Conservation (phyloP, 1,284 basidiomycete species). For the Cutaneotrichosporon sp. region DNA sequence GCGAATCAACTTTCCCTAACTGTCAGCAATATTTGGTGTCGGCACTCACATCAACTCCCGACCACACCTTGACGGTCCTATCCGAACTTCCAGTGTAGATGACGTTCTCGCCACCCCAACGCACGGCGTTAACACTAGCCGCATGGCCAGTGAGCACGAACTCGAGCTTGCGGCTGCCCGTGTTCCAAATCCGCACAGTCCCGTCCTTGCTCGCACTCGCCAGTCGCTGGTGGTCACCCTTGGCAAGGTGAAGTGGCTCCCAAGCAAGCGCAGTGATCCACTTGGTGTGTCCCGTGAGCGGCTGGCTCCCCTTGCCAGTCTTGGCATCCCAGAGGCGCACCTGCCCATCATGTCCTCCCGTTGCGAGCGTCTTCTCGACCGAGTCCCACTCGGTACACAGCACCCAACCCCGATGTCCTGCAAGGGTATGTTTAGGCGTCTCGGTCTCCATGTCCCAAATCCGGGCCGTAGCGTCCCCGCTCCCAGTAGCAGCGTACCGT, state of each 20-base stretch:
- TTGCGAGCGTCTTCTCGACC: constrained; percentile 82
- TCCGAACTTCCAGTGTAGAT: constrained; percentile 94
- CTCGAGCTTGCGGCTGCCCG: constrained; percentile 68
- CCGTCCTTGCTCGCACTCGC: constrained; percentile 96
- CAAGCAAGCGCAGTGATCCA: constrained; percentile 97
- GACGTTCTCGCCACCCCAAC: constrained; percentile 90
- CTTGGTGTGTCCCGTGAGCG: constrained; percentile 87
- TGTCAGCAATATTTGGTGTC: background rate
- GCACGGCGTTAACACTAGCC: constrained; percentile 89
- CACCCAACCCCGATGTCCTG: constrained; percentile 93
- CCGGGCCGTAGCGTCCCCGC: constrained; percentile 88
- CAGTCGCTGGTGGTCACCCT: constrained; percentile 73
- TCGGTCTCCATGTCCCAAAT: constrained; percentile 95
- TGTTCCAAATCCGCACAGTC: constrained; percentile 91
- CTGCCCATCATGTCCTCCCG: constrained; percentile 86
- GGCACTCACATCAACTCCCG: constrained; percentile 66
- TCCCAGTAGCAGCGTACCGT: constrained; percentile 84
- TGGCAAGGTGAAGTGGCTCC: constrained; percentile 85
- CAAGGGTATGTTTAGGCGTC: constrained; percentile 80
- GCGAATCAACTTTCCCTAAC: constrained; percentile 59
- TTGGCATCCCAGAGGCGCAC: constrained; percentile 87
- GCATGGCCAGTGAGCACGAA: constrained; percentile 91
- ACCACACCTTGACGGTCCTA: constrained; percentile 91
- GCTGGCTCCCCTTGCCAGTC: constrained; percentile 80
- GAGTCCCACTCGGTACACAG: constrained; percentile 97